phyloP scores from a whole-genome alignment of 176 grass and related monocot species.

The Melocanna baccifera region DNA sequence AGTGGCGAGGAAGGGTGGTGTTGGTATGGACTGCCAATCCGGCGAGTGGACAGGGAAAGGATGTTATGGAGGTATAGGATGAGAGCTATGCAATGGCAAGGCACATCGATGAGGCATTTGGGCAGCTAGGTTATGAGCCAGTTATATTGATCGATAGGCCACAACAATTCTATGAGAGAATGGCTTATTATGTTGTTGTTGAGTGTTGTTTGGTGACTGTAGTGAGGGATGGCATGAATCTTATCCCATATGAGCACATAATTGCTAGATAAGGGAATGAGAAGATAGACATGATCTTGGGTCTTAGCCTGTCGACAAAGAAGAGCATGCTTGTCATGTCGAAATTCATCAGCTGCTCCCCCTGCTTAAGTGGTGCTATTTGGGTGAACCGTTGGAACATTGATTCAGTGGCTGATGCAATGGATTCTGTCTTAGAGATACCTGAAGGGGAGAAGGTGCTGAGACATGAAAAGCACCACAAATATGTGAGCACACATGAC shows the following conservation, averaged over 20 bases:
- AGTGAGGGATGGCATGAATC: slow-evolving; percentile 95
- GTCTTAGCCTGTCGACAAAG: slow-evolving; percentile 33
- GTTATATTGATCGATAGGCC: slow-evolving; percentile 77
- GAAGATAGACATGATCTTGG: slow-evolving; percentile 56
- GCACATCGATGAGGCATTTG: slow-evolving; percentile 74
- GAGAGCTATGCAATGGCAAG: slow-evolving; percentile 86
- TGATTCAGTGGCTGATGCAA: slow-evolving; percentile 80
- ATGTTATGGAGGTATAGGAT: slow-evolving; percentile 78
- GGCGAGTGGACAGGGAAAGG: slow-evolving; percentile 74
- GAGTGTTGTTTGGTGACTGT: slow-evolving; percentile 94
- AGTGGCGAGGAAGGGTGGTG: slow-evolving; percentile 68
- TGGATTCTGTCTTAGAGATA: slow-evolving; percentile 77
- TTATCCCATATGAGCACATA: slow-evolving; percentile 87
- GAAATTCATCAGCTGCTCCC: slow-evolving; percentile 88
- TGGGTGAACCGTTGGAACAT: slow-evolving; percentile 93
- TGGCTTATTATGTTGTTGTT: slow-evolving; percentile 84
- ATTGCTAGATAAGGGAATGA: slow-evolving; percentile 86
- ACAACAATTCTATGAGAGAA: slow-evolving; percentile 88
- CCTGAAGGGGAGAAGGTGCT: slow-evolving; percentile 68
- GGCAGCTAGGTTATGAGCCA: slow-evolving; percentile 64
- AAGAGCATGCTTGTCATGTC: slow-evolving; percentile 91
- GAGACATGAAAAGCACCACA: slow-evolving; percentile 80
- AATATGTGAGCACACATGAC: slow-evolving; percentile 82
- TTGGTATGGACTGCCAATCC: slow-evolving; percentile 94
- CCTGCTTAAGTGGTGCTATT: slow-evolving; percentile 76